phyloP scores from a whole-genome alignment of 2,329 filamentous ascomycete genomes.

The Microcyclospora pomicola region DNA sequence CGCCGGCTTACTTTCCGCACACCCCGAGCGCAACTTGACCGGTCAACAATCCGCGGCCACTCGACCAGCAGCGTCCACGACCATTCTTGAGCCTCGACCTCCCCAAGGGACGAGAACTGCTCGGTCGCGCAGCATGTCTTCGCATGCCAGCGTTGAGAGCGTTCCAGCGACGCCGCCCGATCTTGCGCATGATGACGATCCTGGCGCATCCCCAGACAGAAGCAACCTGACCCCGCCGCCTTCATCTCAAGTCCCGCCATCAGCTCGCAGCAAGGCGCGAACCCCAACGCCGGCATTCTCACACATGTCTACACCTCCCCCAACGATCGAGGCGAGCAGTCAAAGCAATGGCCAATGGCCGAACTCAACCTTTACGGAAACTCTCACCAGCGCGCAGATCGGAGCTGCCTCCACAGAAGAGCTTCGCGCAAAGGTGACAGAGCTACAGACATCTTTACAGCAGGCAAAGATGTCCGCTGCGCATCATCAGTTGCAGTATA shows the following conservation, averaged over 20 bases:
- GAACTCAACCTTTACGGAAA: slow-evolving; percentile 6
- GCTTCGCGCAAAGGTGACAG: slow-evolving; percentile 39
- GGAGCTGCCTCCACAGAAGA: slow-evolving; percentile 37
- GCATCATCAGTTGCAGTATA: slow-evolving; percentile 83
- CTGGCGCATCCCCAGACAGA: no score
- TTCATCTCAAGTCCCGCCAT: slow-evolving; percentile 40
- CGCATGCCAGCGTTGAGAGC: no score
- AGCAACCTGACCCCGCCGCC: slow-evolving; percentile 48
- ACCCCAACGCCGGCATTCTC: slow-evolving; percentile 39
- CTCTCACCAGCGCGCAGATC: slow-evolving; percentile 38
- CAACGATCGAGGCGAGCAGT: slow-evolving; percentile 20
- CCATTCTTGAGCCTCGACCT: no score
- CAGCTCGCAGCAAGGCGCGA: slow-evolving; percentile 23
- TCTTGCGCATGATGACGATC: no score
- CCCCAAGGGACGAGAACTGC: not conserved
- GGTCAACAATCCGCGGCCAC: no score
- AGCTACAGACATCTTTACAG: slow-evolving; percentile 40
- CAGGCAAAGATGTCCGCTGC: slow-evolving; percentile 70
- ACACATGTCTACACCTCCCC: slow-evolving; percentile 37
- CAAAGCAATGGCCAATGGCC: slow-evolving; percentile 7
- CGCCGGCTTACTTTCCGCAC: no score
- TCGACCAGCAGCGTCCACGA: no score
- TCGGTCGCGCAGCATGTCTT: no score
- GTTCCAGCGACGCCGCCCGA: no score
- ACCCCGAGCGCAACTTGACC: no score